Base-by-base conservation (phyloP, 495 filamentous ascomycete genomes). In the Aspergillus incahuasiensis region DNA sequence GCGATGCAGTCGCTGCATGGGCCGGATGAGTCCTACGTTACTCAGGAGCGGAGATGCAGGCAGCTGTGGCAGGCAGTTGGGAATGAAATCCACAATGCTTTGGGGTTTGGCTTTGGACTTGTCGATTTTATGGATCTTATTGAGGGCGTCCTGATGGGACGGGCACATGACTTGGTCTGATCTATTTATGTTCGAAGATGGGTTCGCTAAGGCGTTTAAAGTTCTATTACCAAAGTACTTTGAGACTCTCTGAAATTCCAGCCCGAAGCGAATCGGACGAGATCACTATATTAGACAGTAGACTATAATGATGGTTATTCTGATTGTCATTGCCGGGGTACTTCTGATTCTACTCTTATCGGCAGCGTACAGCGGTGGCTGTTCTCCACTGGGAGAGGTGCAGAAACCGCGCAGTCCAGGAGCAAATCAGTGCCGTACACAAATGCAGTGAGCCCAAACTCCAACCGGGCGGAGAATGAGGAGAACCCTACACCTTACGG, bases 361-460 rank as follows among this genome's bases (percentile, higher is more conserved):
- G 58, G 58, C 58, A 58, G 53, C 46, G 41, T 15, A 57, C 56
- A 59, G 45, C 16, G 25, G 47, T 52, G 18, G 51, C 35, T 35
- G 21, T 20, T 56, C 58, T 56, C 44, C 52, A 56, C 52, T 52
- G 44, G 48, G 53, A 41, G 54, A 52, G 47, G 38, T 58, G 55
- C 56, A 59, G 63, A 56, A 64, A 59, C 57, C 52, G 44, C 57
- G 57, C 58, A 65, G 64, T 63, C 60, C 57, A 60, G 41, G 51
- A 61, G 63, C 71, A 72, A 72, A 74, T 74, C 69, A 72, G 61
- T 60, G 57, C 62, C 65, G 63, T 69, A 74, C 69, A 72, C 69
- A 70, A 64, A 54, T 61, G 62, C 59, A 59, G 50, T 34, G 46
- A 51, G 45, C 39, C 57, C 32, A 28, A 24, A 38, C 21, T 49